Base-by-base conservation (phyloP, 176 grass and related monocot species). In the Elaeis guineensis region DNA sequence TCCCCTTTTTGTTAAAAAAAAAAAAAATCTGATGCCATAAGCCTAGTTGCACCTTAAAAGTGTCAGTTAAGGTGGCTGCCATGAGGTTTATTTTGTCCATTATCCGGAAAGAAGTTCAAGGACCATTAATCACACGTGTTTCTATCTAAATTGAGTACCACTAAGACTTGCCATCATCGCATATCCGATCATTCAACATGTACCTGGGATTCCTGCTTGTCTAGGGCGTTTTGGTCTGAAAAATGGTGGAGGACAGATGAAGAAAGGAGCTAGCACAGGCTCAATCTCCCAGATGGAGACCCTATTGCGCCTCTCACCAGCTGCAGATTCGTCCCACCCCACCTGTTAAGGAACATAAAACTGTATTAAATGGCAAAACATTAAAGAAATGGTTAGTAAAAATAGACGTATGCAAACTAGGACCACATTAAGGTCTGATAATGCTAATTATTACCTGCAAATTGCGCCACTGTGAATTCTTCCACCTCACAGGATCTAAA, bases 221-320 rank as follows among this genome's bases (percentile, higher is more conserved):
- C 88, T 85, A 8, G 85, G 79, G 17, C 82, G 85, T 65, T 99
- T 99, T 58, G 80, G 56, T 60, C 88, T 78, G 70, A 99, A 99
- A 69, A 86, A 99, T 63, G 94, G 88, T 17, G 90, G 94, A 9
- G 94, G 94, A 20, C 94, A 98, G 63, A 98, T 76, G 67, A 98
- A 98, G 79, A 98, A 98, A 32, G 94, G 94, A 59, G 88, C 76
- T 66, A 79, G 73, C 29, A 98, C 82, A 12, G 94, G 94, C 62
- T 98, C 94, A 20, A 92, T 98, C 64, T 98, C 94, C 93, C 94
- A 98, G 50, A 89, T 80, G 32, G 94, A 98, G 80, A 98, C 88
- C 81, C 94, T 80, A 24, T 85, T 92, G 17, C 79, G 64, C 52
- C 85, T 85, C 81, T 98, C 94, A 52, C 88, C 94, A 52, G 88